Conservation (phyloP, 495 filamentous ascomycete genomes). For the Penicillium alfredii region DNA sequence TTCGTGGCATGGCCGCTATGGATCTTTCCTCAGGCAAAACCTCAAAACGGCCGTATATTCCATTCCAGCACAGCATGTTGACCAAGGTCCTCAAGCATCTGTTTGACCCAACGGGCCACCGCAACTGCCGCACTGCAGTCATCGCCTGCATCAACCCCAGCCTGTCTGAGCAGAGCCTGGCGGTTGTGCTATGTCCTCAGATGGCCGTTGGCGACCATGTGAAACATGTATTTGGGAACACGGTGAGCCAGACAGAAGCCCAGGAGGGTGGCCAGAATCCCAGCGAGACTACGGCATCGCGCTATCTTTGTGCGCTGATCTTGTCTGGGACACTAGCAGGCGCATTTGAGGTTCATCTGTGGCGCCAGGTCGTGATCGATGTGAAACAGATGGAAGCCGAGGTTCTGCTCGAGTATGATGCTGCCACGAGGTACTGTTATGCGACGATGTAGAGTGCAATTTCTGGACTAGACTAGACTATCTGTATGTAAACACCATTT, state of each 20-base stretch:
- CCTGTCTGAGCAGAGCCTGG: constrained; percentile 2
- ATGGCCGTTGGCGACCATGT: background rate
- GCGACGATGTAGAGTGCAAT: no score
- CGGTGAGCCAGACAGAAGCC: no score
- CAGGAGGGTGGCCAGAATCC: no score
- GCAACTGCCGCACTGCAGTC: constrained; percentile 24
- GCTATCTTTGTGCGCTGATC: constrained; percentile 26
- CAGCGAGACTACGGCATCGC: background rate
- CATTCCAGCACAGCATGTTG: constrained; percentile 28
- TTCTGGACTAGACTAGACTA: no score
- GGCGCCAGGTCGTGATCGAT: constrained; percentile 22
- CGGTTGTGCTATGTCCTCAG: constrained; percentile 2
- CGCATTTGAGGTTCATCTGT: constrained; percentile 28
- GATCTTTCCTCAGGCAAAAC: background rate
- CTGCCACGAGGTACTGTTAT: constrained; percentile 33
- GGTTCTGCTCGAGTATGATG: constrained; percentile 36
- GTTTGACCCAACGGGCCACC: constrained; percentile 16
- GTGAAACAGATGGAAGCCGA: constrained; percentile 30
- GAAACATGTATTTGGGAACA: background rate
- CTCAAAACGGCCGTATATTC: constrained; percentile 24
- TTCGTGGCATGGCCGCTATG: constrained; percentile 18
- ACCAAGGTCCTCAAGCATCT: constrained; percentile 33
- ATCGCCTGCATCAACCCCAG: no score
- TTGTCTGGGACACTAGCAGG: constrained; percentile 18
- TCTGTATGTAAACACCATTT: no score